phyloP scores from a whole-genome alignment of 192 early-diverging fungal species.

The Linnemannia zychae region DNA sequence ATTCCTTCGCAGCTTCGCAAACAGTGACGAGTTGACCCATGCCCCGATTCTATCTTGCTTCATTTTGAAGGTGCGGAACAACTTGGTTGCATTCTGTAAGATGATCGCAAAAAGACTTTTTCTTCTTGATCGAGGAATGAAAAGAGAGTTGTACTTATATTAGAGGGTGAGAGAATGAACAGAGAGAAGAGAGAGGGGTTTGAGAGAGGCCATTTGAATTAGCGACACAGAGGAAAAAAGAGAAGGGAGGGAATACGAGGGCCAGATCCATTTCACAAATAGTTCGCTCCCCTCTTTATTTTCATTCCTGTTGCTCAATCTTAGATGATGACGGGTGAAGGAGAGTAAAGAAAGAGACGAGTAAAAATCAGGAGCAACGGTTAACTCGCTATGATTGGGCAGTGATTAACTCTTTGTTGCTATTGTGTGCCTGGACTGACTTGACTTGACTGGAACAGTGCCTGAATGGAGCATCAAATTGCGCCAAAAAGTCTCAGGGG shows the following conservation, averaged over 20 bases:
- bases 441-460: neutral
- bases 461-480: neutral
- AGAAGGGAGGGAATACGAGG: neutral
- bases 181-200: neutral
- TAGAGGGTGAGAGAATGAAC: neutral
- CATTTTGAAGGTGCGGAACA: neutral
- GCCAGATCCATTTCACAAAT: neutral
- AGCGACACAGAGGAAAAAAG: neutral
- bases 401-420: neutral
- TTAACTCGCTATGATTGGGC: neutral
- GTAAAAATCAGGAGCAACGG: neutral
- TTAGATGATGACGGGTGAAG: neutral
- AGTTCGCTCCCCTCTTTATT: neutral
- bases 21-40: neutral
- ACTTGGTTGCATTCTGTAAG: neutral
- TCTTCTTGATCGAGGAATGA: neutral
- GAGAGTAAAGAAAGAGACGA: neutral
- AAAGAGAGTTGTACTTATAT: neutral
- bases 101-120: neutral
- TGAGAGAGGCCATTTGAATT: constrained; percentile 2
- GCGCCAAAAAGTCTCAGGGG: constrained; percentile 7
- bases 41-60: too few relatives aligned
- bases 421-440: neutral
- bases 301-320: neutral
- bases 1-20: neutral